Evolutionary conservation across 805 yeast species (phyloP), one percentile per base, ranked within the genome.

Genomic region (Candida alai): DNA sequence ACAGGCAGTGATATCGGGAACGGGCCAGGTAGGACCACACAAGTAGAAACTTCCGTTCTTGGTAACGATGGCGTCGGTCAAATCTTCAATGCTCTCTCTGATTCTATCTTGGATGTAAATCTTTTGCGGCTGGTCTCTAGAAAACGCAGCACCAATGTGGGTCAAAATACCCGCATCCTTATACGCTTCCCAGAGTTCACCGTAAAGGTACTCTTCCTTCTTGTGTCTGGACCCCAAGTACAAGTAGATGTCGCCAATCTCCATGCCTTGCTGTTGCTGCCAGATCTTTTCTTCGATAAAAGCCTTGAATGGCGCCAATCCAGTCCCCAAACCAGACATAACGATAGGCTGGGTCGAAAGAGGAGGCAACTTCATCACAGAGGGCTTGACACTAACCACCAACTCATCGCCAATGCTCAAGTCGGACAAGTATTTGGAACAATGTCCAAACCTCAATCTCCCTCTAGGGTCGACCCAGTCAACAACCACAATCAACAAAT

Each of bases 11-110:
- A 90, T 84, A 58, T 89, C 96, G 8, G 97, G 96, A 53, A 90
- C 97, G 21, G 97, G 97, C 97, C 97, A 90, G 2, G 97, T 90
- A 27, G 97, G 97, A 43, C 97, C 97, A 78, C 97, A 90, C 57
- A 90, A 73, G 67, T 90, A 90, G 76, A 90, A 90, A 17, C 88
- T 80, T 38, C 97, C 97, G 38, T 80, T 67, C 64, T 88, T 73
- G 43, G 68, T 65, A 28, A 80, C 82, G 60, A 90, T 77, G 32
- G 96, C 89, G 27, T 78, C 84, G 30, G 84, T 83, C 60, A 90
- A 73, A 28, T 76, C 81, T 34, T 68, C 73, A 51, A 86, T 64
- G 39, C 78, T 74, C 57, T 87, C 86, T 53, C 88, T 76, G 58
- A 90, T 90, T 59, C 83, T 78, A 62, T 90, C 97, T 65, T 90